phyloP scores from a whole-genome alignment of 2,329 filamentous ascomycete species.

The Penicillium sp. region DNA sequence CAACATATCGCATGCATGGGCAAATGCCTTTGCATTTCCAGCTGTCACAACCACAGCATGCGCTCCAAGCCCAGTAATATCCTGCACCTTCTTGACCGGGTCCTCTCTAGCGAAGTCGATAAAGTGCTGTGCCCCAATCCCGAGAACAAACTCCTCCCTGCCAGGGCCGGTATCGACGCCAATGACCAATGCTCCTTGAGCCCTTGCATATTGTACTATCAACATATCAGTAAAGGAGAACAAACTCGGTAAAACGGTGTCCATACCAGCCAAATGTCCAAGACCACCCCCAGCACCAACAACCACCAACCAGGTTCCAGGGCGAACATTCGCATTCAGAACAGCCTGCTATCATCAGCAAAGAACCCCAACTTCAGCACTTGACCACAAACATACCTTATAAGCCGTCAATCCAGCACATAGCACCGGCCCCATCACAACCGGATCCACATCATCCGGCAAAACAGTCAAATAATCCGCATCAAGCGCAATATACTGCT shows the following conservation, averaged over 20 bases:
- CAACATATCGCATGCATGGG: conserved; percentile 44
- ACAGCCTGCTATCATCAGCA: conserved; percentile 34
- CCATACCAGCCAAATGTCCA: conserved; percentile 43
- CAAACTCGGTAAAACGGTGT: neutral
- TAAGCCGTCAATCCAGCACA: conserved; percentile 46
- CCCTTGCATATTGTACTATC: conserved; percentile 44
- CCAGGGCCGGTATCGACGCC: conserved; percentile 40
- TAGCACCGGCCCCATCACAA: conserved; percentile 40
- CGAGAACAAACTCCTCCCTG: conserved; percentile 39
- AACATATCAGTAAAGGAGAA: neutral
- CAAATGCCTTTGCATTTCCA: conserved; percentile 41
- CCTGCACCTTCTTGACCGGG: conserved; percentile 31
- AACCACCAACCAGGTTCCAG: conserved; percentile 43
- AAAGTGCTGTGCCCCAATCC: conserved; percentile 40
- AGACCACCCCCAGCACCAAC: conserved; percentile 47
- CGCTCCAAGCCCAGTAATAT: conserved; percentile 40
- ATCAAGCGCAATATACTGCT: conserved; percentile 45
- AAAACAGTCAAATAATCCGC: conserved; percentile 43
- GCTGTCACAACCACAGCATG: conserved; percentile 44
- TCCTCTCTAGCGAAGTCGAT: conserved; percentile 41
- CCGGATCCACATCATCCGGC: conserved; percentile 42
- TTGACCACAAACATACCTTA: conserved; percentile 29
- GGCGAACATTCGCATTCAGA: conserved; percentile 38
- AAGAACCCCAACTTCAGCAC: neutral
- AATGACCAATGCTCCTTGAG: conserved; percentile 41